phyloP scores from a whole-genome alignment of 2,329 filamentous ascomycete genomes.

The Pseudogymnoascus sp. region DNA sequence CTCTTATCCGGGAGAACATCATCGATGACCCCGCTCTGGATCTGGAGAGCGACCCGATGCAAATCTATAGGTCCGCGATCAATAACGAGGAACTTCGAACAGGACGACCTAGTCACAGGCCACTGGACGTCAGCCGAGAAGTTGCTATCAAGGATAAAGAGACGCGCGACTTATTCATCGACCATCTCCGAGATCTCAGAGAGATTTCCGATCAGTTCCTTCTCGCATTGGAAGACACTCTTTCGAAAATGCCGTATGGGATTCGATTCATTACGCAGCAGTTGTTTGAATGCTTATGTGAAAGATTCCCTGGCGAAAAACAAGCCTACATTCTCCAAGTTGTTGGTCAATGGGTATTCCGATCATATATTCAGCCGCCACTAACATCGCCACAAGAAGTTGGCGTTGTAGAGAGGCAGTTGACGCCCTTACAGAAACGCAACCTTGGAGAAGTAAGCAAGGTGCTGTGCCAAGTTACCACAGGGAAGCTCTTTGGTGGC shows the following conservation, averaged over 20 bases:
- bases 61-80: conserved; percentile 91
- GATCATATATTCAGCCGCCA: conserved; percentile 84
- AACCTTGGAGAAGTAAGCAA: conserved; percentile 88
- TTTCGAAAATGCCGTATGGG: conserved; percentile 87
- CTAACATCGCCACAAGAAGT: conserved; percentile 85
- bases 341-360: conserved; percentile 88
- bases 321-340: conserved; percentile 71
- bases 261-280: conserved; percentile 82
- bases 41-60: conserved; percentile 91
- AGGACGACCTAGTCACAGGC: conserved; percentile 71
- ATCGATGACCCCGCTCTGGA: conserved; percentile 87
- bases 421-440: conserved; percentile 86
- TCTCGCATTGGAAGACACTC: conserved; percentile 66
- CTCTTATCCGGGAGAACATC: conserved; percentile 82
- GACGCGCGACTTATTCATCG: conserved; percentile 85
- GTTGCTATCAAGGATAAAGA: conserved; percentile 93
- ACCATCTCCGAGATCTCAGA: conserved; percentile 84
- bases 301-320: conserved; percentile 72
- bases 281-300: conserved; percentile 68
- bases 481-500: conserved; percentile 82
- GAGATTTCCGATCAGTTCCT: conserved; percentile 94
- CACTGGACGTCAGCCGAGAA: conserved; percentile 79
- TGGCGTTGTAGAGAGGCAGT: conserved; percentile 80
- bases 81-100: conserved; percentile 96
- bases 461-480: conserved; percentile 79